These are phyloP conservation scores for Yamadazyma takamatsuzukensis DNA, from an alignment of 805 yeast genomes.

Conservation along the genomic window DNA sequence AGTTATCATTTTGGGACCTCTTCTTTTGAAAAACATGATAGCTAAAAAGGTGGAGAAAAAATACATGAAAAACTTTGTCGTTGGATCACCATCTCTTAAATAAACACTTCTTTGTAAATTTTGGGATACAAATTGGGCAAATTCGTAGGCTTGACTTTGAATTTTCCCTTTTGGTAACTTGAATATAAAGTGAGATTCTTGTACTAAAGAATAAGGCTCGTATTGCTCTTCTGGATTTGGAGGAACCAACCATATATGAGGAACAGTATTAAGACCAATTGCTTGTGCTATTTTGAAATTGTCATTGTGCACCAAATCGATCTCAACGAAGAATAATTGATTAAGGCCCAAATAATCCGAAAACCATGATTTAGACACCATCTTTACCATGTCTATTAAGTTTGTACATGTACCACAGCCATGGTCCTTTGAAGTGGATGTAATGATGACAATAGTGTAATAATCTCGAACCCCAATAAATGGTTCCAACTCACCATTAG, in stretches of 20 bases:
- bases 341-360: conserved; percentile 39
- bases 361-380: conserved; percentile 39
- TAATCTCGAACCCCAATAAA: conserved; percentile 50
- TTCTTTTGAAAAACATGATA: conserved; percentile 48
- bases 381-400: conserved; percentile 38
- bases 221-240: conserved; percentile 30
- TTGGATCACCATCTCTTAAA: conserved; percentile 40
- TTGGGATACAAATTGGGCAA: conserved; percentile 53
- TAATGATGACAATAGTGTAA: conserved; percentile 48
- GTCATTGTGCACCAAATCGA: conserved; percentile 44
- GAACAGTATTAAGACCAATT: conserved; percentile 48
- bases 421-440: conserved; percentile 43
- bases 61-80: conserved; percentile 39
- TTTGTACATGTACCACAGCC: conserved; percentile 47
- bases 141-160: conserved; percentile 39
- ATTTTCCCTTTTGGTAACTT: conserved; percentile 32
- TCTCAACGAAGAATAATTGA: conserved; percentile 43
- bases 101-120: conserved; percentile 41
- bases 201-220: conserved; percentile 18
- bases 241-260: conserved; percentile 68
- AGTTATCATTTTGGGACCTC: conserved; percentile 28
- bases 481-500: conserved; percentile 36
- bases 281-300: conserved; percentile 40
- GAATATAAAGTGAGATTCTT: conserved; percentile 30
- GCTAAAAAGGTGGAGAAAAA: conserved; percentile 42